Base-by-base conservation (phyloP, 257 asterid species). In the Plectranthus barbatus region DNA sequence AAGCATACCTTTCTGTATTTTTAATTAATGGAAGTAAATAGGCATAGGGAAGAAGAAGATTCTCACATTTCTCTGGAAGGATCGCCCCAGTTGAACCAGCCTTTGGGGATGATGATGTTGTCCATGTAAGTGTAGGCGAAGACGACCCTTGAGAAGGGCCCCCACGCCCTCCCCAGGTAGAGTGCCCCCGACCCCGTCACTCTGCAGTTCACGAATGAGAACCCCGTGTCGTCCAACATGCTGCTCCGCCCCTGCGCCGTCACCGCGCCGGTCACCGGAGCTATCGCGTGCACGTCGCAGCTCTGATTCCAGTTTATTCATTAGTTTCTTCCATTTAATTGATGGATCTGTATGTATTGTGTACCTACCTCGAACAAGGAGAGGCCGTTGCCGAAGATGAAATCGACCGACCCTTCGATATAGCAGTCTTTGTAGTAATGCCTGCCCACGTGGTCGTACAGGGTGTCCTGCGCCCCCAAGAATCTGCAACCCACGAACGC, bases 11-110 rank as follows among this genome's bases (percentile, higher is more conserved):
- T 26, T 26, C 2, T 26, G 5, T 26, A 26, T 26, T 1, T 5
- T 36, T 9, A 12, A 40, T 40, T 40, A 40, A 40, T 17, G 14
- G 14, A 20, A 55, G 9, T n/a, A 11, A 37, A 11, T 14, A 7
- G 13, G 13, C 0, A 19, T 13, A 5, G n/a, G 13, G 3, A 1
- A 8, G 6, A 72, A 5, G 31, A 6, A 31, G 7, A 31, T 2
- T 31, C 96, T 73, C 72, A 91, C 98, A 91, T 88, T 80, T 91
- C 94, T 45, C 96, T 77, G 29, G 76, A 79, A 36, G 98, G 98
- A 69, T 91, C 98, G 21, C 96, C 96, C 98, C 96, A 91, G 20
- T 88, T 88, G 65, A 82, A 83, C 98, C 98, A 91, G 10, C 98
- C 98, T 70, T 84, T 88, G 0, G 96, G 98, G 14, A 88, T 83